Evolutionary conservation across 2,329 filamentous ascomycete species (phyloP), one percentile per base, ranked within the genome.

Genomic region (Diaporthe helianthi): DNA sequence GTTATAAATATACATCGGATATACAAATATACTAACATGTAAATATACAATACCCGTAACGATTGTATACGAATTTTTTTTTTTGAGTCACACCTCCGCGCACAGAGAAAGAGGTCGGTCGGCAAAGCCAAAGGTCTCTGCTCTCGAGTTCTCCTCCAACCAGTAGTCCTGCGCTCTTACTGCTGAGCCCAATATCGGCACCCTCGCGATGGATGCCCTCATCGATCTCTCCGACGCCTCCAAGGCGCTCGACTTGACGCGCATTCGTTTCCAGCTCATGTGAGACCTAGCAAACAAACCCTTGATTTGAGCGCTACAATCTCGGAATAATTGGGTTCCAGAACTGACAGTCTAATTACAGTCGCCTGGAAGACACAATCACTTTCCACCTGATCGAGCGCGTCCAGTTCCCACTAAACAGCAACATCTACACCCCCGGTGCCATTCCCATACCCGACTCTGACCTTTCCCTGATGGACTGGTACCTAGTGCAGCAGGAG

Each of bases 301-400:
- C 12, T 44, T 52, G 17, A 22, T 6, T 6, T 4, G 3, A 9
- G 15, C 22, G 52, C n/a, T 10, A n/a, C 41, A 19, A 26, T 10
- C 26, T 4, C 24, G 9, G 10, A 33, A 29, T n/a, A 15, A 15
- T 22, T 9, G 12, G n/a, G 22, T 15, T 24, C 29, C 5, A 33
- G 31, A 24, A 36, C 65, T 49, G 26, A 29, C 31, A 7, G 5
- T 1, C 44, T 7, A 41, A 24, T 46, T 58, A 61, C 76, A 99
- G 96, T 77, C 96, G 96, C 24, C 87, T 98, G 22, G 96, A 99
- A 83, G 96, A 99, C 78, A 98, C 95, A 71, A 98, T 99, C 78
- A 97, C 93, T 74, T 98, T 97, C 81, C 92, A 97, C 81, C 86
- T 99, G 47, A 98, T 98, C 77, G 96, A 99, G 83, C 91, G 96